phyloP scores from a whole-genome alignment of 768 basidiomycete species.

The Jaapia argillacea region DNA sequence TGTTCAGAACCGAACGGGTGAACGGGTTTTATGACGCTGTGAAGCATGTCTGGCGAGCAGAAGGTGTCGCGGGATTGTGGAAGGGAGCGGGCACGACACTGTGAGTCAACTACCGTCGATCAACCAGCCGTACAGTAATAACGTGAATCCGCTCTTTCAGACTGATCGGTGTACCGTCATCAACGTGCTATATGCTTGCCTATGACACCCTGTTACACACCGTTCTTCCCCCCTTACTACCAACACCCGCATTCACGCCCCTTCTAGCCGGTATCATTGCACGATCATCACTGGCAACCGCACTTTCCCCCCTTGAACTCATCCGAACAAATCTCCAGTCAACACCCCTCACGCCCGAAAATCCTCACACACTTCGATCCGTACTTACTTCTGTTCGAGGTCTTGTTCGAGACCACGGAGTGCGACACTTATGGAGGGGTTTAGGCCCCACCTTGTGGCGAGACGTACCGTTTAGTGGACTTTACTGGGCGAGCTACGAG shows the following conservation, averaged over 20 bases:
- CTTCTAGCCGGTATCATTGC: constrained; percentile 78
- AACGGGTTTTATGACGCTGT: constrained; percentile 84
- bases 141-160: constrained; percentile 33
- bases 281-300: constrained; percentile 66
- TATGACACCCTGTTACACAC: constrained; percentile 79
- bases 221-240: constrained; percentile 49
- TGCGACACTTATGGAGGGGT: constrained; percentile 78
- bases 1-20: constrained; percentile 62
- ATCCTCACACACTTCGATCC: constrained; percentile 69
- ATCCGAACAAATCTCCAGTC: constrained; percentile 91
- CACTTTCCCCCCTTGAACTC: constrained; percentile 85
- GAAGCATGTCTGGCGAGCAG: constrained; percentile 66
- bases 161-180: constrained; percentile 83
- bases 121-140: no score
- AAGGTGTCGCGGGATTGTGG: constrained; percentile 85
- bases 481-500: constrained; percentile 97
- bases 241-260: constrained; percentile 49
- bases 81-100: constrained; percentile 89
- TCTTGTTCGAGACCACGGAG: constrained; percentile 54
- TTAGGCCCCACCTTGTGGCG: constrained; percentile 90
- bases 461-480: constrained; percentile 93
- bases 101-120: no score
- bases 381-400: constrained; percentile 53
- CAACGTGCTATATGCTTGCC: constrained; percentile 90
- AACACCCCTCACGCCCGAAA: constrained; percentile 58